phyloP scores from a whole-genome alignment of 768 basidiomycete genomes.

The Psilocybe cyanescens region DNA sequence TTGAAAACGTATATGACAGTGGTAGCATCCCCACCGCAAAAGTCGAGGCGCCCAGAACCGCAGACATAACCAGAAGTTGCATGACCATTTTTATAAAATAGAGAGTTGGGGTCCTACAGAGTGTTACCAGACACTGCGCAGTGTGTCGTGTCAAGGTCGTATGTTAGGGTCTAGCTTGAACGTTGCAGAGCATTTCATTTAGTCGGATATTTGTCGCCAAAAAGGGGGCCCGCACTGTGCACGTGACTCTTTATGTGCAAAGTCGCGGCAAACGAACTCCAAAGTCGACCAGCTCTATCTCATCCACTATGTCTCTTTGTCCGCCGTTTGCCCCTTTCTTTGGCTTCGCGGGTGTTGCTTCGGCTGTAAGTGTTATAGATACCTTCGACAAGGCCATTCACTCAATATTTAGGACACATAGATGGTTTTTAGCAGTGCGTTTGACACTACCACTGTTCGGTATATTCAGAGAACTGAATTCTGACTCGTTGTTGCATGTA shows the following conservation, averaged over 20 bases:
- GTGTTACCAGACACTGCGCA: neutral
- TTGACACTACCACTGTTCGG: neutral
- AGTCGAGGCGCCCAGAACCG: constrained; percentile 60
- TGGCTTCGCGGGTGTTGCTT: constrained; percentile 96
- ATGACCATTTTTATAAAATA: constrained; percentile 32
- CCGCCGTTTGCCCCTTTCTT: constrained; percentile 98
- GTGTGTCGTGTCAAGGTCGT: neutral
- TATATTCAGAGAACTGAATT: neutral
- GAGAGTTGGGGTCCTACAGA: neutral
- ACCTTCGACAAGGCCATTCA: neutral
- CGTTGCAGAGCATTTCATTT: neutral
- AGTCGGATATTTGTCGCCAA: neutral
- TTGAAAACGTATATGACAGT: constrained; percentile 71
- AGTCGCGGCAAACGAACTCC: neutral
- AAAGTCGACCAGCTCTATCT: constrained; percentile 9
- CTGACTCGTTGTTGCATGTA: neutral
- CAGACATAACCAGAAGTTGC: constrained; percentile 58
- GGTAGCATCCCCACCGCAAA: constrained; percentile 79
- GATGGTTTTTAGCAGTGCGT: constrained; percentile 97
- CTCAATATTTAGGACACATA: constrained; percentile 30
- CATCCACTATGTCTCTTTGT: constrained; percentile 63
- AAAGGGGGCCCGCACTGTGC: neutral
- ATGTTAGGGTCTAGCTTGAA: neutral
- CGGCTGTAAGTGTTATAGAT: constrained; percentile 63
- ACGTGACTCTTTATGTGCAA: neutral